phyloP scores from a whole-genome alignment of 345 rosid genomes.

The Combretum micranthum region DNA sequence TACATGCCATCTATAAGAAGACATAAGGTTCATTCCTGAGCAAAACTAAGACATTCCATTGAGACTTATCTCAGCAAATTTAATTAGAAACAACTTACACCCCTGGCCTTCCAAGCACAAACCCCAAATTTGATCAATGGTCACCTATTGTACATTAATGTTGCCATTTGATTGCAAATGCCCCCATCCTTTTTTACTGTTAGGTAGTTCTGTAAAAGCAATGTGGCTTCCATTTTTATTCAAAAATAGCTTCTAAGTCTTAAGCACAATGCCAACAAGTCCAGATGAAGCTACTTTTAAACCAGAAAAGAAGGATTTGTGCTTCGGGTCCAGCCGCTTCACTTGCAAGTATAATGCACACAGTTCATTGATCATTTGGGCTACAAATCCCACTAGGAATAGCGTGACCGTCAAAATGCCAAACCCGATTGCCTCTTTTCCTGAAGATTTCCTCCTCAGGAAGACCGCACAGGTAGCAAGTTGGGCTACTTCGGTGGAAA shows the following conservation, averaged over 20 bases:
- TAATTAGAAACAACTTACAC: no score
- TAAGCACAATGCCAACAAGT: conserved; percentile 38
- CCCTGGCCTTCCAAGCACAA: no score
- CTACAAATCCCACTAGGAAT: conserved; percentile 60
- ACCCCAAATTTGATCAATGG: no score
- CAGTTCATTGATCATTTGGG: conserved; percentile 61
- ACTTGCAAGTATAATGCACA: conserved; percentile 63
- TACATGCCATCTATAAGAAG: no score
- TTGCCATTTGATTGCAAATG: not conserved
- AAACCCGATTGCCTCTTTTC: conserved; percentile 28
- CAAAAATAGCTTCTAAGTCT: conserved; percentile 87
- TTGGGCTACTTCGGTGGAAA: conserved; percentile 51
- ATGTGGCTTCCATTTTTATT: conserved; percentile 34
- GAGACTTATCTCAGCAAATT: no score
- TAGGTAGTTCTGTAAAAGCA: not conserved
- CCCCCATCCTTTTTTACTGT: not conserved
- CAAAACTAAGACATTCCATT: no score
- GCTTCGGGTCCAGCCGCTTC: conserved; percentile 43
- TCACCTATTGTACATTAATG: no score
- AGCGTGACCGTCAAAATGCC: conserved; percentile 61
- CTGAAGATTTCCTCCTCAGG: conserved; percentile 29
- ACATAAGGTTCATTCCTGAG: no score
- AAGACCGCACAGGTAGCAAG: conserved; percentile 49
- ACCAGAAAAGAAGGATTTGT: conserved; percentile 45
- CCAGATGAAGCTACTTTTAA: conserved; percentile 59